phyloP scores from a whole-genome alignment of 257 asterid species.

The Knoxia roxburghii region DNA sequence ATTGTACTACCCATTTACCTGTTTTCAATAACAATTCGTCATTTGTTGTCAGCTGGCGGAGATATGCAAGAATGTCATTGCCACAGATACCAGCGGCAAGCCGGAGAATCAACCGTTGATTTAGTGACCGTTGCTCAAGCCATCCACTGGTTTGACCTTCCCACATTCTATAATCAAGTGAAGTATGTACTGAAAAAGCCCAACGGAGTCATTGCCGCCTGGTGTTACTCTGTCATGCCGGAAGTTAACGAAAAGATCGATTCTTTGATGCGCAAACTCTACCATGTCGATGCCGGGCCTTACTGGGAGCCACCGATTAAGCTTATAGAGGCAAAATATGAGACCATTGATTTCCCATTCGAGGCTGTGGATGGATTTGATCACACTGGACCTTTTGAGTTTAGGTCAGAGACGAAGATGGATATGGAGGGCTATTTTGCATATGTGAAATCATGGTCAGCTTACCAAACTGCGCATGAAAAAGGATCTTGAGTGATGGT shows the following conservation, averaged over 20 bases:
- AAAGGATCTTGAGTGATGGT: conserved; percentile 26
- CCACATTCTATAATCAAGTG: background rate
- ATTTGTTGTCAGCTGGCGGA: conserved; percentile 48
- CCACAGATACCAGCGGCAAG: conserved; percentile 31
- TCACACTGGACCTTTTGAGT: conserved; percentile 49
- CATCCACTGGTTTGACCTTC: conserved; percentile 7
- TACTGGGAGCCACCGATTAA: conserved; percentile 40
- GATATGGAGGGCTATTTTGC: conserved; percentile 42
- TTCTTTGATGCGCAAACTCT: background rate
- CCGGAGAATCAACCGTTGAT: conserved; percentile 41
- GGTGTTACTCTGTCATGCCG: conserved; percentile 1
- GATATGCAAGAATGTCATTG: conserved; percentile 44
- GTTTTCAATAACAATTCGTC: too few relatives aligned
- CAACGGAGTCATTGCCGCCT: conserved; percentile 1
- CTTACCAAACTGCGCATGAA: background rate
- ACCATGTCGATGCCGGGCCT: conserved; percentile 16
- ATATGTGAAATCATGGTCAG: conserved; percentile 26
- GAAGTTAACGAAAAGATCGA: background rate
- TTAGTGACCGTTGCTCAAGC: conserved; percentile 7
- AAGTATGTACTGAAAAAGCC: conserved; percentile 3
- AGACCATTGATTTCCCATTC: conserved; percentile 56
- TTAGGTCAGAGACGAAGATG: conserved; percentile 42
- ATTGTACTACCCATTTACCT: too few relatives aligned
- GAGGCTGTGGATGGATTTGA: conserved; percentile 45
- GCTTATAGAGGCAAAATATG: conserved; percentile 44